Evolutionary conservation across 495 filamentous ascomycete species (phyloP), one percentile per base, ranked within the genome.

Genomic region (Xylaria scruposa): DNA sequence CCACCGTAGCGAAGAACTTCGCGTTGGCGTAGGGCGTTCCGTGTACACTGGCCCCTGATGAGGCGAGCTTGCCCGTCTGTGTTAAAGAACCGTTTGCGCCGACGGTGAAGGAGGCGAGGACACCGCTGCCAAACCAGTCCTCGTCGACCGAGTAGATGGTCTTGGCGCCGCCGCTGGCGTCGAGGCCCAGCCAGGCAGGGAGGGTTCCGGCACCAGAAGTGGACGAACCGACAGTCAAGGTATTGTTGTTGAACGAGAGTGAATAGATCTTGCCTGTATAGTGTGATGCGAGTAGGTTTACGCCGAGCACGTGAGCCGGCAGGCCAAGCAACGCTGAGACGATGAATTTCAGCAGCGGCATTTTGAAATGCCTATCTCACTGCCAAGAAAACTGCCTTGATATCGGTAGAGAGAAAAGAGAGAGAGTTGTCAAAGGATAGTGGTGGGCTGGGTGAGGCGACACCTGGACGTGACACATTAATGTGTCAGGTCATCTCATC

Each of bases 61-160:
- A 80, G n/a, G 70, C 59, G n/a, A 78, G 71, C 29, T 73, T 65
- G 21, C 79, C 79, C 15, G 81, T 79, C 49, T 81, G 72, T 49
- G 76, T 78, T n/a, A 87, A 76, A 15, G 71, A 72, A 10, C 84
- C 85, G 53, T 84, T 77, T 49, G 68, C 63, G 12, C 67, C 81
- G 0, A 82, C 80, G n/a, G 75, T 81, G 73, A 82, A 88, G 29
- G 84, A 77, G 47, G 83, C 74, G 19, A 85, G 78, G 0, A 80
- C 75, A 51, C 80, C 79, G 65, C 84, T 84, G 62, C 76, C 75
- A 26, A 78, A 76, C 51, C 69, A 76, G 73, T 83, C 78, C 74
- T 92, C 90, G 68, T 91, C 87, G 33, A 89, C 84, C 76, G 87
- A 89, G 81, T 91, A 92, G 19, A 92, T 78, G 8, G 81, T 83